These are phyloP conservation scores for Entonaema liquescens DNA, from an alignment of 495 filamentous ascomycete species.

Conservation along the genomic window DNA sequence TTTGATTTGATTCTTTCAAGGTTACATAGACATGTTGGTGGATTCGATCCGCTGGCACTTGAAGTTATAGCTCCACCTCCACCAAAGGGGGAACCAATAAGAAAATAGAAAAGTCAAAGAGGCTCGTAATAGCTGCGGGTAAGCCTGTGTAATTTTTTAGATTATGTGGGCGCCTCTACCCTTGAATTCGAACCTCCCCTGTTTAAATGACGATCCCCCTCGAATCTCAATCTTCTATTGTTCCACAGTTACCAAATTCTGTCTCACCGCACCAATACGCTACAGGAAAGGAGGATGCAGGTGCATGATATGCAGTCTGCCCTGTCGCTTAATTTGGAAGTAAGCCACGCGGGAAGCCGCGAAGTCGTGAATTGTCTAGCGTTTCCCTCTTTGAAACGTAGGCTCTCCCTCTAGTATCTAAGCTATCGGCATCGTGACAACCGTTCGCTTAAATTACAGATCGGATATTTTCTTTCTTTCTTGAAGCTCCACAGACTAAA, in stretches of 20 bases:
- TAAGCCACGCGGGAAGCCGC: too few relatives aligned
- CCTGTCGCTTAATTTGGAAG: conserved; percentile 4
- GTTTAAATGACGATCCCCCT: conserved; percentile 4
- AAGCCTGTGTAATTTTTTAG: conserved; percentile 2
- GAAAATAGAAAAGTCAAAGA: conserved; percentile 12
- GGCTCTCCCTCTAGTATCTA: neutral
- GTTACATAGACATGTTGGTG: neutral
- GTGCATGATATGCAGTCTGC: conserved; percentile 1
- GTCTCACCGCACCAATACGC: conserved; percentile 26
- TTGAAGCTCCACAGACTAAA: neutral
- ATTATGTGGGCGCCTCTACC: conserved; percentile 10
- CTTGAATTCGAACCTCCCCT: conserved; percentile 24
- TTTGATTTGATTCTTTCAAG: neutral
- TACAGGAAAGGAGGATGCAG: conserved; percentile 1
- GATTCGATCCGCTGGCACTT: neutral
- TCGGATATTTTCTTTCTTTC: neutral
- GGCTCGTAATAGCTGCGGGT: conserved; percentile 24
- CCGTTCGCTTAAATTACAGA: neutral
- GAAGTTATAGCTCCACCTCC: neutral
- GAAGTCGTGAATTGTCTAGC: too few relatives aligned
- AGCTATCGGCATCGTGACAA: neutral
- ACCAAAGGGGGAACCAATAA: neutral
- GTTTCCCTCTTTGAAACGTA: neutral
- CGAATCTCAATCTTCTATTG: conserved; percentile 21
- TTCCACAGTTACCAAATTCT: conserved; percentile 17